A percentile compares a stretch with the other conserved stretches of the same genome.
These are phyloP conservation scores for Rhodomyrtus tomentosa DNA, from an alignment of 345 rosid genomes.

Conservation along the genomic window DNA sequence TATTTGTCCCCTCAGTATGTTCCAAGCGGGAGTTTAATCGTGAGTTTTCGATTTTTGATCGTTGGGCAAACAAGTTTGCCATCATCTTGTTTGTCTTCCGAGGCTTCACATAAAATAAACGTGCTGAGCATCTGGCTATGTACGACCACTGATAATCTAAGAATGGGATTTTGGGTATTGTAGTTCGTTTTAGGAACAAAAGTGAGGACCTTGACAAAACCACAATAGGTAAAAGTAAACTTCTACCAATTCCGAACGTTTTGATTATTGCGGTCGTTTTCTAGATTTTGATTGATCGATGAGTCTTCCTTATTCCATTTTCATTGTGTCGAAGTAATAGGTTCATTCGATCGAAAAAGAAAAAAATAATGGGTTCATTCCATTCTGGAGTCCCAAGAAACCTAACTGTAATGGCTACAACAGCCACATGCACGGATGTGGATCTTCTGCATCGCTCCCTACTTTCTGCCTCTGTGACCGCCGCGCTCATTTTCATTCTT, in stretches of 20 bases:
- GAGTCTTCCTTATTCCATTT: not conserved
- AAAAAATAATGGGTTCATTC: not conserved
- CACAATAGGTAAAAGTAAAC: not conserved
- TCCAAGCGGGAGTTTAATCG: not conserved
- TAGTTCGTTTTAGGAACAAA: not conserved
- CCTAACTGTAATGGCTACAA: not conserved
- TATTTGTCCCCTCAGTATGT: not conserved
- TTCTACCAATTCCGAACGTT: rapidly evolving
- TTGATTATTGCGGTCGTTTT: not conserved
- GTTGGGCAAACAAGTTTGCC: not conserved
- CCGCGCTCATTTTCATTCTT: not conserved
- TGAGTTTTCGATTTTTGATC: not conserved
- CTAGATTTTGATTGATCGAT: not conserved
- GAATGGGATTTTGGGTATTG: not conserved
- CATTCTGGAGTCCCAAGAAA: not conserved
- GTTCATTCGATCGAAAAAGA: not conserved
- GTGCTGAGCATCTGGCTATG: not conserved
- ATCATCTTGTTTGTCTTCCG: not conserved
- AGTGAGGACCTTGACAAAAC: not conserved
- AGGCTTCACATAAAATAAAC: not conserved
- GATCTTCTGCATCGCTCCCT: not conserved
- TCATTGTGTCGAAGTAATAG: not conserved
- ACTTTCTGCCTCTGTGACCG: not conserved
- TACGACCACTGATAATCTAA: not conserved
- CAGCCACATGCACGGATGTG: not conserved